Percentiles rank a stretch among this genome's conserved stretches.
These are phyloP conservation scores for Candida buenavistaensis DNA, from an alignment of 1,139 yeast species.

Conservation along the genomic window DNA sequence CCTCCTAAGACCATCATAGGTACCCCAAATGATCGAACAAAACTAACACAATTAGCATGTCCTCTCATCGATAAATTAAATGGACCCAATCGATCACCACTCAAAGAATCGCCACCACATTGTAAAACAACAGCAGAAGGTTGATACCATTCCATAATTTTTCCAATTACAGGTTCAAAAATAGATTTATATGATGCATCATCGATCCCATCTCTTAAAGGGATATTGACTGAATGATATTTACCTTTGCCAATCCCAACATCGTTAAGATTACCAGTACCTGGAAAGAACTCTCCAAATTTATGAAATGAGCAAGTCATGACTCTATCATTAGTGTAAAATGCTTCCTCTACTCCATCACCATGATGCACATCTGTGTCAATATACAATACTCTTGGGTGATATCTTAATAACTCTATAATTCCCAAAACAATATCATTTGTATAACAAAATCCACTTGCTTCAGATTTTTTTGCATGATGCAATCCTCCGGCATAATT, in stretches of 20 bases:
- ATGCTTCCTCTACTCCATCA: conserved; percentile 98
- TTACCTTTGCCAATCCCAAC: conserved; percentile 86
- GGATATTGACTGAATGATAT: conserved; percentile 85
- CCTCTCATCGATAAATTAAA: conserved; percentile 90
- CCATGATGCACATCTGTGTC: conserved; percentile 98
- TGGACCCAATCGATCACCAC: conserved; percentile 92
- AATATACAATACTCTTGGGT: conserved; percentile 88
- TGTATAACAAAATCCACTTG: conserved; percentile 93
- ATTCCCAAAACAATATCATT: conserved; percentile 93
- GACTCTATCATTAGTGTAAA: conserved; percentile 90
- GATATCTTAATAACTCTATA: conserved; percentile 76
- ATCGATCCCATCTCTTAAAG: conserved; percentile 92
- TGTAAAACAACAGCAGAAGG: conserved; percentile 95
- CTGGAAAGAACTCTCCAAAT: conserved; percentile 96
- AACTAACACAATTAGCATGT: conserved; percentile 93
- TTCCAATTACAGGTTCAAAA: conserved; percentile 81
- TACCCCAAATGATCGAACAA: conserved; percentile 78
- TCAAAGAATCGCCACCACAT: conserved; percentile 96
- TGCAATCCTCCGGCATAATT: conserved; percentile 98
- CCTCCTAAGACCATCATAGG: conserved; percentile 97
- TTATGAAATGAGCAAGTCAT: conserved; percentile 97
- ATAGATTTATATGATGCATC: conserved; percentile 89
- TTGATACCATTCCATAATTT: conserved; percentile 86
- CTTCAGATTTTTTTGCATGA: conserved; percentile 94
- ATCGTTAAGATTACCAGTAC: conserved; percentile 88